Evolutionary conservation across 805 yeast species (phyloP).

Genomic region (Teunomyces cretensis): DNA sequence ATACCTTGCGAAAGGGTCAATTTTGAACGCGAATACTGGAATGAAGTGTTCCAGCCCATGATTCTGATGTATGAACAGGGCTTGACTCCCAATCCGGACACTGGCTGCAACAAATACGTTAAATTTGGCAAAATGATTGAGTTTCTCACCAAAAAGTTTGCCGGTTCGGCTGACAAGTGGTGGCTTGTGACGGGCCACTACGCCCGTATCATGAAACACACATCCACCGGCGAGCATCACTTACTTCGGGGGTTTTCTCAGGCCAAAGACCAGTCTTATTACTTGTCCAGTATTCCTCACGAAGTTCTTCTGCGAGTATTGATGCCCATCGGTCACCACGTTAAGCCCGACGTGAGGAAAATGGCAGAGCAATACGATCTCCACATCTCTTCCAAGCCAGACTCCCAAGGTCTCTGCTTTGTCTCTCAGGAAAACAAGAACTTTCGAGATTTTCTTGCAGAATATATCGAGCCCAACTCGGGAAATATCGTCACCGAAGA

Average conservation of each 20-base stretch:
- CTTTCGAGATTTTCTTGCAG: conserved; percentile 70
- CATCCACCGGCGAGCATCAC: conserved; percentile 33
- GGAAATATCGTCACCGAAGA: conserved; percentile 80
- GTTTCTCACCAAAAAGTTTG: conserved; percentile 41
- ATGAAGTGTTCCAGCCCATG: conserved; percentile 91
- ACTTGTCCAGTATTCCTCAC: conserved; percentile 65
- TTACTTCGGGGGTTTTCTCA: conserved; percentile 57
- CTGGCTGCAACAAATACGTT: conserved; percentile 78
- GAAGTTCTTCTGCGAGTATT: conserved; percentile 48
- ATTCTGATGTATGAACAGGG: conserved; percentile 68
- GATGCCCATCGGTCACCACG: conserved; percentile 78
- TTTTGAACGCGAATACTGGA: conserved; percentile 92
- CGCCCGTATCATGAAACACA: conserved; percentile 49
- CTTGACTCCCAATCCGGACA: conserved; percentile 91
- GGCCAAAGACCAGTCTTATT: conserved; percentile 87
- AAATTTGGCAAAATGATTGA: conserved; percentile 81
- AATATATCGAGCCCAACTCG: conserved; percentile 68
- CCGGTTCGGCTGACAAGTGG: conserved; percentile 43
- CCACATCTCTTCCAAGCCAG: conserved; percentile 76
- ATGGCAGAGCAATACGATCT: conserved; percentile 57
- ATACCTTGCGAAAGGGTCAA: conserved; percentile 76
- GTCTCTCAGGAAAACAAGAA: conserved; percentile 63
- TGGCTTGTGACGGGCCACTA: conserved; percentile 94
- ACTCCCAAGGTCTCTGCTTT: conserved; percentile 94
- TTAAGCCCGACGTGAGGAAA: conserved; percentile 71